Base-by-base conservation (phyloP, 2,329 filamentous ascomycete species). In the Trichoderma brevicompactum region DNA sequence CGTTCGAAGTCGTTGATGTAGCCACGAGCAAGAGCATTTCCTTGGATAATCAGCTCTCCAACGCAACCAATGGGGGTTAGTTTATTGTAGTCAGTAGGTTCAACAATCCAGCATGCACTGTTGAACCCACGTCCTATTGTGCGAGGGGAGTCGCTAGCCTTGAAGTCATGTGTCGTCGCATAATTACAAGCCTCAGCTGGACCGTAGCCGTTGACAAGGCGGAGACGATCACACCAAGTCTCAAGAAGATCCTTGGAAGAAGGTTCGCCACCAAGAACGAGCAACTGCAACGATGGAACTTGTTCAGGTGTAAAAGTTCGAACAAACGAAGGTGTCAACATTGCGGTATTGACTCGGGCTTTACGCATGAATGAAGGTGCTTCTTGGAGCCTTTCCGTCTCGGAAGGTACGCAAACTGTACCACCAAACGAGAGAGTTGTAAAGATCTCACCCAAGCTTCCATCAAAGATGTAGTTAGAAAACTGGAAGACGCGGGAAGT, bases 401-500 rank as follows among this genome's bases (percentile, higher is more conserved):
- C 68, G 1, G 68, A 65, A 0, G 72, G 72, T 2, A 71, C 66
- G 17, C 72, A 73, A 8, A 73, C 64, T 1, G 66, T 68, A 1
- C 68, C 72, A 1, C 70, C 72, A 3, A 64, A 53, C 8, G 68
- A 40, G 7, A 74, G 68, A 0, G 71, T 63, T 0, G 67, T 70
- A 40, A 73, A 38, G 8, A 73, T 70, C 28, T 73, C 71, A 1
- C 58, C 58, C 10, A 85, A 72, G 44, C 78, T 80, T 1, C 79
- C 79, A 64, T 86, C 83, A 54, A 85, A 85, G 1, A 79, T 81
- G 68, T 81, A 83, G 6, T 78, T 79, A 4, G 81, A 80, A 64
- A 83, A 83, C 63, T 85, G 82, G 49, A 87, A 66, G 5, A 86
- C 80, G 2, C 88, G 80, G 7, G 84, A 84, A 1, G 71, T 73